phyloP scores from a whole-genome alignment of 495 filamentous ascomycete species.

The Penicillium angulare region DNA sequence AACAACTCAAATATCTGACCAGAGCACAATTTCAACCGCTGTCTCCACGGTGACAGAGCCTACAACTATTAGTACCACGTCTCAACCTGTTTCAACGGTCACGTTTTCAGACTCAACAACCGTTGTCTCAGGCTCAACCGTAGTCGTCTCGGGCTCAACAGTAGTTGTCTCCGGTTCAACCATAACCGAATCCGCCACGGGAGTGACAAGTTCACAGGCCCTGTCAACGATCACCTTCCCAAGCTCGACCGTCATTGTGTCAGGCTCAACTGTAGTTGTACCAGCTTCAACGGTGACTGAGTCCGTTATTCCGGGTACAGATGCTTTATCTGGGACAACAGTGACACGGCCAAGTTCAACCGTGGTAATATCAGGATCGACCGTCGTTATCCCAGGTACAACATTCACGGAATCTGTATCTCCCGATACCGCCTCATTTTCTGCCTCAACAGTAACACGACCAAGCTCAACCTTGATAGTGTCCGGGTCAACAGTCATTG shows the following conservation, averaged over 20 bases:
- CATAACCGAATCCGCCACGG: neutral
- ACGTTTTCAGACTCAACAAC: neutral
- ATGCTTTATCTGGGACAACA: neutral
- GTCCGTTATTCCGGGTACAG: neutral
- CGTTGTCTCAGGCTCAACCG: neutral
- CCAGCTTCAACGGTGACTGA: neutral
- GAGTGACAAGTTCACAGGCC: neutral
- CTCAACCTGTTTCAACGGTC: neutral
- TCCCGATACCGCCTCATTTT: neutral
- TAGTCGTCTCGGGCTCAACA: neutral
- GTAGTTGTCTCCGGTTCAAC: neutral
- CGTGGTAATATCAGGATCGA: neutral
- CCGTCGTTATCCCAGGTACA: neutral
- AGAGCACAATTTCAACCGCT: neutral
- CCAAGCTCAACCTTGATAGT: neutral
- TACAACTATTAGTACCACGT: neutral
- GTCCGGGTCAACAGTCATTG: neutral
- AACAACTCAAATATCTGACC: neutral
- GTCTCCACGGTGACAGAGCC: neutral
- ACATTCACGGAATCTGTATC: neutral
- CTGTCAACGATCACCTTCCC: neutral
- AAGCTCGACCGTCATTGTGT: neutral
- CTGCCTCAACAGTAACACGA: neutral
- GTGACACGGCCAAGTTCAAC: neutral
- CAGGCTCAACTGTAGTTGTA: neutral